A percentile compares a stretch with the other conserved stretches of the same genome.
These are phyloP conservation scores for Phaffia australis DNA, from an alignment of 768 basidiomycete species.

Conservation along the genomic window DNA sequence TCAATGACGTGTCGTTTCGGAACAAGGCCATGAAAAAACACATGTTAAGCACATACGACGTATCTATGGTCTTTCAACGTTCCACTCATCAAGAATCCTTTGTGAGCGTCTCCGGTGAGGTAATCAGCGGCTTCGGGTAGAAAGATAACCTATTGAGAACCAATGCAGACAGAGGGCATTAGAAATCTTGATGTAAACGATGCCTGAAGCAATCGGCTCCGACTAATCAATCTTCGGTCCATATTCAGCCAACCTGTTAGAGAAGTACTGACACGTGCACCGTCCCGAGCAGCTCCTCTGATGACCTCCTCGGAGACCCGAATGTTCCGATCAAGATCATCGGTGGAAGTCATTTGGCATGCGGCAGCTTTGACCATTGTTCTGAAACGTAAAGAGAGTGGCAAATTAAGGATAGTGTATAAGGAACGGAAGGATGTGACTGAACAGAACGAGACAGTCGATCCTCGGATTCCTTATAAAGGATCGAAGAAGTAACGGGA, in stretches of 20 bases:
- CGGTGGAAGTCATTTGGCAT: conserved; percentile 31
- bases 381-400: no score
- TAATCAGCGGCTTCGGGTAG: conserved; percentile 35
- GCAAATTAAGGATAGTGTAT: no score
- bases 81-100: conserved; percentile 30
- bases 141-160: conserved; percentile 26
- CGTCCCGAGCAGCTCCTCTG: conserved; percentile 28
- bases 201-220: no score
- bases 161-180: no score
- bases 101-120: conserved; percentile 21
- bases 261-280: conserved; percentile 29
- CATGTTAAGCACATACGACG: no score
- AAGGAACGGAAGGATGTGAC: no score
- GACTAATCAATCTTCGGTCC: no score
- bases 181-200: no score
- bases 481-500: no score
- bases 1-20: conserved; percentile 22
- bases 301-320: conserved; percentile 28
- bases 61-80: conserved; percentile 28
- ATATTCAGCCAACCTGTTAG: no score
- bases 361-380: conserved; percentile 19
- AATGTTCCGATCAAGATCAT: conserved; percentile 31
- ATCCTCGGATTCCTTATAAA: no score
- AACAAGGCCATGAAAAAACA: conserved; percentile 10
- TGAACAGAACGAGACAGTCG: no score